These are phyloP conservation scores for Leersia perrieri DNA, from an alignment of 176 grass and related monocot genomes.

Conservation along the genomic window DNA sequence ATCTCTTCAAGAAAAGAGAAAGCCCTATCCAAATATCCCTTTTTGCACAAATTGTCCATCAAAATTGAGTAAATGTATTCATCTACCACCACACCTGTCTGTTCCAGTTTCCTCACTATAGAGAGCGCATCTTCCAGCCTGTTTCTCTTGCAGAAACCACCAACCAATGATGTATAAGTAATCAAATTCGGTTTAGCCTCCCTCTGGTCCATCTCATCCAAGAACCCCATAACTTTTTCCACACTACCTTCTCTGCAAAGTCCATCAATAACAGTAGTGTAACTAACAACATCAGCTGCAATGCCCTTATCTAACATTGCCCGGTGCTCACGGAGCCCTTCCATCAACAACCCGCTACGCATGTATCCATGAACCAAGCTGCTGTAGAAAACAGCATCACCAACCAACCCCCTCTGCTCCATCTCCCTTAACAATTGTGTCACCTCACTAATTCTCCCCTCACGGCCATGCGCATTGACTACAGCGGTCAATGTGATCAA, in stretches of 20 bases:
- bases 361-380: conserved; percentile 59
- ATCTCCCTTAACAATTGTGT: conserved; percentile 46
- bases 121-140: conserved; percentile 65
- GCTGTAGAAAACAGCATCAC: conserved; percentile 56
- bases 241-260: conserved; percentile 70
- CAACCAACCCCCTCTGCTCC: conserved; percentile 36
- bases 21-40: conserved; percentile 49
- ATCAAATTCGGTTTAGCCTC: conserved; percentile 57
- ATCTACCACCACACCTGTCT: conserved; percentile 48
- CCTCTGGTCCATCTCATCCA: conserved; percentile 48
- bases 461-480: conserved; percentile 43
- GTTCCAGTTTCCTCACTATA: conserved; percentile 56
- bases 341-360: conserved; percentile 50
- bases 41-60: conserved; percentile 62
- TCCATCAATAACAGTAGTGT: conserved; percentile 61
- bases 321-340: conserved; percentile 51
- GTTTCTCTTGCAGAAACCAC: conserved; percentile 74
- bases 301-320: conserved; percentile 62
- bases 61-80: conserved; percentile 72
- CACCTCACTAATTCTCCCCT: conserved; percentile 45
- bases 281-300: conserved; percentile 54
- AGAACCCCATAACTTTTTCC: conserved; percentile 75
- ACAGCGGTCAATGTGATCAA: conserved; percentile 55
- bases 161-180: conserved; percentile 71
- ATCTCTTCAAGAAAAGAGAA: conserved; percentile 62